Evolutionary conservation across 805 yeast genomes (phyloP).

Genomic region (Priceomyces castillae): DNA sequence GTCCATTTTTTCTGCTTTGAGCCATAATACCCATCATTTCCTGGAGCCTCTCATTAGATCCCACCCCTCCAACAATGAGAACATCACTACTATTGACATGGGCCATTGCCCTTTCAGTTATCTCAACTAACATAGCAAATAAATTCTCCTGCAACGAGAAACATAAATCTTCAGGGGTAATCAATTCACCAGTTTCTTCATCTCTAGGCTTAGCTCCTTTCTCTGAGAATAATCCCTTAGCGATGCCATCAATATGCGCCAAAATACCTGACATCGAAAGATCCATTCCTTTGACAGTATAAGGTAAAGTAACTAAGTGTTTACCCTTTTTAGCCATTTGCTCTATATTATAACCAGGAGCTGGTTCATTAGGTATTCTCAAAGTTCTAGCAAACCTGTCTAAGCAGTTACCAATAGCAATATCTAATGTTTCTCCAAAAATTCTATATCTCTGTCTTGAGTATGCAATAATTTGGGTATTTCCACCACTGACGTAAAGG

Average conservation of each 20-base stretch:
- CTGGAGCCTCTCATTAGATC: conserved; percentile 87
- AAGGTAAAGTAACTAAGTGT: conserved; percentile 74
- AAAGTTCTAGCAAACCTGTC: conserved; percentile 94
- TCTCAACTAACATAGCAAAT: conserved; percentile 95
- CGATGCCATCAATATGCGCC: conserved; percentile 78
- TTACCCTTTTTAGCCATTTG: conserved; percentile 77
- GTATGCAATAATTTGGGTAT: conserved; percentile 96
- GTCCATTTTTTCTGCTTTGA: conserved; percentile 73
- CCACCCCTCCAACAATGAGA: conserved; percentile 97
- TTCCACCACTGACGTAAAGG: conserved; percentile 95
- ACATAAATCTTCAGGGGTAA: conserved; percentile 85
- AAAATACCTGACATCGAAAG: conserved; percentile 93
- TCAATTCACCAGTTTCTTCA: conserved; percentile 45
- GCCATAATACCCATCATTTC: conserved; percentile 98
- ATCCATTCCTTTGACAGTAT: conserved; percentile 99
- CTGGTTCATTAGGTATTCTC: conserved; percentile 86
- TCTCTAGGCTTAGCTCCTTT: conserved; percentile 39
- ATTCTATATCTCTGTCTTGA: conserved; percentile 90
- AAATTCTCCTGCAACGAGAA: conserved; percentile 89
- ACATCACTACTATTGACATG: conserved; percentile 90
- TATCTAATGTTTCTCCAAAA: conserved; percentile 98
- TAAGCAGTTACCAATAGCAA: conserved; percentile 95
- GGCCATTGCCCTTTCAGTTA: conserved; percentile 98
- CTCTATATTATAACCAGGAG: conserved; percentile 97
- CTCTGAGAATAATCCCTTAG: conserved; percentile 60